These are phyloP conservation scores for Cladophialophora bantiana DNA, from an alignment of 2,329 filamentous ascomycete species.

Conservation along the genomic window DNA sequence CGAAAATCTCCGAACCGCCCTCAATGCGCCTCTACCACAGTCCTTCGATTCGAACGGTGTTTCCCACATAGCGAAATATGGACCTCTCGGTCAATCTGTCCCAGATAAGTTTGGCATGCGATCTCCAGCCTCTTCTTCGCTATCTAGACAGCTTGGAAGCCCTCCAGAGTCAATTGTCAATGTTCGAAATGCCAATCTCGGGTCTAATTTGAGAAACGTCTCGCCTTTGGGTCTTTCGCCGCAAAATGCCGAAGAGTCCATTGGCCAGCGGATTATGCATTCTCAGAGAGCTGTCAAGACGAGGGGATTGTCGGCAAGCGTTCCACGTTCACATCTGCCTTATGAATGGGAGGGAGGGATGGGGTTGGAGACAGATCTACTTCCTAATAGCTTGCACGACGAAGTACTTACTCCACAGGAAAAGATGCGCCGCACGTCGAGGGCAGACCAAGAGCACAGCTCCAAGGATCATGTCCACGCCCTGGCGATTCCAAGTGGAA, in stretches of 20 bases:
- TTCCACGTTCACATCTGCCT: constrained; percentile 56
- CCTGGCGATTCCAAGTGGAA: constrained; percentile 58
- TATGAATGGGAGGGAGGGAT: constrained; percentile 71
- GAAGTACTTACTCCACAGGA: constrained; percentile 69
- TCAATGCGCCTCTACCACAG: constrained; percentile 89
- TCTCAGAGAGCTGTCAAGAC: constrained; percentile 66
- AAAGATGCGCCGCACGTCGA: constrained; percentile 65
- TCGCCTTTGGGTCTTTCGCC: constrained; percentile 63
- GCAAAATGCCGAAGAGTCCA: constrained; percentile 68
- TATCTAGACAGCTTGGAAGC: constrained; percentile 63
- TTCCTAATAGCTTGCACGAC: constrained; percentile 74
- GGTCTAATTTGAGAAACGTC: constrained; percentile 71
- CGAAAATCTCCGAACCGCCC: constrained; percentile 73
- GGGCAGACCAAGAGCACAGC: constrained; percentile 61
- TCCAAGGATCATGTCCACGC: constrained; percentile 57
- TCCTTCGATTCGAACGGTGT: constrained; percentile 97
- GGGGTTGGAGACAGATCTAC: constrained; percentile 85
- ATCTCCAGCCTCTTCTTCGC: constrained; percentile 68
- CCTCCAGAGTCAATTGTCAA: constrained; percentile 69
- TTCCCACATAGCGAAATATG: constrained; percentile 87
- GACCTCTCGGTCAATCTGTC: constrained; percentile 88
- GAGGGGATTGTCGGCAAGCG: constrained; percentile 64
- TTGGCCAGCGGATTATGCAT: constrained; percentile 68
- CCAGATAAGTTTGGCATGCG: constrained; percentile 91
- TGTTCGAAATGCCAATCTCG: constrained; percentile 72